Conservation (phyloP, 2,329 filamentous ascomycete species). For the Ophiocordyceps unilateralis region DNA sequence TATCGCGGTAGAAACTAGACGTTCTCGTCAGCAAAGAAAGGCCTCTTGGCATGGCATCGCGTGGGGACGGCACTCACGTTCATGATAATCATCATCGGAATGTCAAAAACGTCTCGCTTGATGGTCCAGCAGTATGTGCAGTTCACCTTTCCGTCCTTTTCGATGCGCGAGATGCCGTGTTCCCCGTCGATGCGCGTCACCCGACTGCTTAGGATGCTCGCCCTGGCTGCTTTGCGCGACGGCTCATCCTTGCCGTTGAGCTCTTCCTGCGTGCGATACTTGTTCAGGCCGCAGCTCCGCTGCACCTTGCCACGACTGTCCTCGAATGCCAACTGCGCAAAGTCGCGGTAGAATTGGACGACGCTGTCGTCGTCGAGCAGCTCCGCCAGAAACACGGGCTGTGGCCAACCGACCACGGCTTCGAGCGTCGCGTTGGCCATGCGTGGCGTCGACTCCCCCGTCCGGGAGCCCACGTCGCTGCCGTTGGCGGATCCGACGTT, state of each 20-base stretch:
- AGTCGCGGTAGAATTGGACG: constrained; percentile 91
- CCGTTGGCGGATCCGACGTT: constrained; percentile 15
- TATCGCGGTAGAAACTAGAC: constrained; percentile 41
- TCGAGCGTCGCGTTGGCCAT: constrained; percentile 26
- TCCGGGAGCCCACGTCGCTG: constrained; percentile 12
- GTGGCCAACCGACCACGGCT: constrained; percentile 32
- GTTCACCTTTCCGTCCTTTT: constrained; percentile 79
- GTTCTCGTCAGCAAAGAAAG: constrained; percentile 6
- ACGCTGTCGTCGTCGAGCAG: constrained; percentile 86
- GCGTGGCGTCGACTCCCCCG: constrained; percentile 32
- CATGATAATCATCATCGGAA: constrained; percentile 96
- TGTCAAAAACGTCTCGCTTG: constrained; percentile 92
- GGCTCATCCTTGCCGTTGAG: constrained; percentile 21
- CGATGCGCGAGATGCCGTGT: constrained; percentile 65
- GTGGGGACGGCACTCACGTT: constrained; percentile 52
- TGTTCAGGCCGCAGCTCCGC: constrained; percentile 69
- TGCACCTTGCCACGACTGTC: constrained; percentile 76
- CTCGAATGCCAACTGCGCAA: constrained; percentile 79
- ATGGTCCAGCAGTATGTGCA: constrained; percentile 96
- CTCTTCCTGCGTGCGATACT: constrained; percentile 65
- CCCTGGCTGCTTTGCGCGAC: constrained; percentile 25
- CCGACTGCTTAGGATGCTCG: constrained; percentile 36
- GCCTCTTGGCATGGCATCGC: too few species aligned
- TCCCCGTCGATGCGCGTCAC: constrained; percentile 51
- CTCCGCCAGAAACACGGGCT: constrained; percentile 81